Base-by-base conservation (phyloP, 129 eudicot genomes). In the Chrysanthemum lavandulifolium region DNA sequence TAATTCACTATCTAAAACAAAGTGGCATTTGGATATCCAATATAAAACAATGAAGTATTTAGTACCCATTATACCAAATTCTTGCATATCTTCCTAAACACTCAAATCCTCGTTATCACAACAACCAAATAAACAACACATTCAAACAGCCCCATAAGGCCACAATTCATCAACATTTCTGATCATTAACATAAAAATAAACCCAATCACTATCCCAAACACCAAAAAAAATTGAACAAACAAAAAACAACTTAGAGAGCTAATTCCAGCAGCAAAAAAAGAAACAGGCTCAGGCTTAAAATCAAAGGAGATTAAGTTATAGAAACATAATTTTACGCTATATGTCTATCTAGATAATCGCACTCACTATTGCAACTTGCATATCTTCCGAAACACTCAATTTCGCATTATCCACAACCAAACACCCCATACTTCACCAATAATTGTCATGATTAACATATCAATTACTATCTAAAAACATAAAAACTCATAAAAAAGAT, bases 221-320 rank as follows among this genome's bases (percentile, higher is more conserved):
- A 40, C 10, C 47, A 40, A 7, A 40, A 40, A 19, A 19, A 6
- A 0, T 40, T 7, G 9, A 36, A n/a, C 18, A 57, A 67, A 25
- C 12, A 3, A 4, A 10, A 36, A 40, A 5, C 45, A 40, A 40
- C 60, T 72, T 77, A 93, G 93, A 63, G 99, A 90, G 85, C 99
- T 94, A 70, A 94, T 81, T n/a, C 99, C 99, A n/a, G 99, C 99
- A 67, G 99, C 99, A 49, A 94, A 94, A 67, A 90, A 90, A 0
- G 98, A 96, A 63, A 94, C 80, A 68, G 97, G 97, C 9, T 87
- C 93, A 5, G 97, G 89, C 70, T 84, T 86, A 52, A 58, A 77
- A 72, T 79, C 60, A 1, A 40, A 40, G 45, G 9, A 40, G 45
- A 40, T 40, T 6, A 40, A 40, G 10, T 40, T 40, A 40, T 40